Percentiles rank a stretch among this genome's conserved stretches.
Evolutionary conservation across 208 protist genomes (phyloP).

Genomic region (Leishmania turanica): DNA sequence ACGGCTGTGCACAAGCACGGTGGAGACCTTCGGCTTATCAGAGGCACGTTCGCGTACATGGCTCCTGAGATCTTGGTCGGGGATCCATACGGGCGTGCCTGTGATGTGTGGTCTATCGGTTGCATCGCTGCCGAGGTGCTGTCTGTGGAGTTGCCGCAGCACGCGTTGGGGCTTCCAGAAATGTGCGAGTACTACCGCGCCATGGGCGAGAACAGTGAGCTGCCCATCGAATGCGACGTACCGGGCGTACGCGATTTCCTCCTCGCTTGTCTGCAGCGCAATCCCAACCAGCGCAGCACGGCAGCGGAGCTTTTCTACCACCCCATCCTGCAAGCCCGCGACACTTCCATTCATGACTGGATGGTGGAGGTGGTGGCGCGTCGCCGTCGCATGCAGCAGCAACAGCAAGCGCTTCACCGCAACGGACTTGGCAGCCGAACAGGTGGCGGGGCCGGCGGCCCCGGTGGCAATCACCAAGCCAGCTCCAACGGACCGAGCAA

Average conservation of each 20-base stretch:
- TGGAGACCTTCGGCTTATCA: slow-evolving; percentile 52
- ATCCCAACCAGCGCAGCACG: slow-evolving; percentile 48
- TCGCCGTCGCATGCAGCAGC: slow-evolving; percentile 28
- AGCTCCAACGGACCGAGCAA: slow-evolving; percentile 8
- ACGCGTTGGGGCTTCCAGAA: slow-evolving; percentile 55
- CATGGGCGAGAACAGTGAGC: slow-evolving; percentile 46
- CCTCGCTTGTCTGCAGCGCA: slow-evolving; percentile 55
- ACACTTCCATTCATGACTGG: slow-evolving; percentile 52
- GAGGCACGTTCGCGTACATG: slow-evolving; percentile 91
- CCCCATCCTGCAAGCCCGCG: slow-evolving; percentile 43
- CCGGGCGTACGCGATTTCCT: slow-evolving; percentile 60
- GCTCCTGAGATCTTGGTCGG: slow-evolving; percentile 91
- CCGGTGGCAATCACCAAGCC: not conserved
- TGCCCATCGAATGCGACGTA: slow-evolving; percentile 64
- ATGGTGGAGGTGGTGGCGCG: slow-evolving; percentile 40
- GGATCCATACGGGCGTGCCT: slow-evolving; percentile 87
- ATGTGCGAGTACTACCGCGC: slow-evolving; percentile 74
- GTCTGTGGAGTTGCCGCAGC: slow-evolving; percentile 56
- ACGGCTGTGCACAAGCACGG: slow-evolving; percentile 66
- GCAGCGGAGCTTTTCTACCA: slow-evolving; percentile 59
- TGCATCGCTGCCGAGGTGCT: slow-evolving; percentile 94
- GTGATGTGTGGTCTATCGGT: slow-evolving; percentile 95
- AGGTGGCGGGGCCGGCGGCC: slow-evolving; percentile 1
- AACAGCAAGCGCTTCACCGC: slow-evolving; percentile 26
- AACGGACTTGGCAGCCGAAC: slow-evolving; percentile 9